Conservation (phyloP, 1,139 yeast genomes). For the Yamadazyma spencermartinsiae region DNA sequence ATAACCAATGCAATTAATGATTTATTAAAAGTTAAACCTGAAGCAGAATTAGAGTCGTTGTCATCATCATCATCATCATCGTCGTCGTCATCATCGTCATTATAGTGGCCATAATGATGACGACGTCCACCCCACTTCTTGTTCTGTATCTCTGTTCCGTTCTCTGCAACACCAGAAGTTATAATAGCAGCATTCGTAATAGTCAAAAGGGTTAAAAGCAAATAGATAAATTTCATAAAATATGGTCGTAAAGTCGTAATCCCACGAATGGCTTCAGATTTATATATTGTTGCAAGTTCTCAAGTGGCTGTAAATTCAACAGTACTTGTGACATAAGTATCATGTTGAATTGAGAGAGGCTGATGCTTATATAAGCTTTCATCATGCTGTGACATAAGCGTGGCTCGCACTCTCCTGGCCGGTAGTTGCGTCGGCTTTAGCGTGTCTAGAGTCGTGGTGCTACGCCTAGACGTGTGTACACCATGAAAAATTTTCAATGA, state of each 20-base stretch:
- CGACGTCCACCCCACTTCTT: background rate
- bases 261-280: too few species aligned
- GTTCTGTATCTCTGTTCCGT: background rate
- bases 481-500: background rate
- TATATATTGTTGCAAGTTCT: too few species aligned
- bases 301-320: too few species aligned
- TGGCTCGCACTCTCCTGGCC: too few species aligned
- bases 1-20: background rate
- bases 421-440: too few species aligned
- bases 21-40: background rate
- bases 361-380: too few species aligned
- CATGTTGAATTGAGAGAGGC: too few species aligned
- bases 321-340: too few species aligned
- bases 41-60: background rate
- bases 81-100: constrained; percentile 1
- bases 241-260: too few species aligned
- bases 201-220: background rate
- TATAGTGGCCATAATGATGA: background rate
- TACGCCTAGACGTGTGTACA: background rate
- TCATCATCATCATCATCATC: background rate
- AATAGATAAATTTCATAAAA: background rate
- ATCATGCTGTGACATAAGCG: too few species aligned
- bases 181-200: background rate
- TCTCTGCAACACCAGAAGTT: background rate
- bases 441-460: background rate